Evolutionary conservation across 2,329 filamentous ascomycete genomes (phyloP).

Genomic region (Curvularia sp.): DNA sequence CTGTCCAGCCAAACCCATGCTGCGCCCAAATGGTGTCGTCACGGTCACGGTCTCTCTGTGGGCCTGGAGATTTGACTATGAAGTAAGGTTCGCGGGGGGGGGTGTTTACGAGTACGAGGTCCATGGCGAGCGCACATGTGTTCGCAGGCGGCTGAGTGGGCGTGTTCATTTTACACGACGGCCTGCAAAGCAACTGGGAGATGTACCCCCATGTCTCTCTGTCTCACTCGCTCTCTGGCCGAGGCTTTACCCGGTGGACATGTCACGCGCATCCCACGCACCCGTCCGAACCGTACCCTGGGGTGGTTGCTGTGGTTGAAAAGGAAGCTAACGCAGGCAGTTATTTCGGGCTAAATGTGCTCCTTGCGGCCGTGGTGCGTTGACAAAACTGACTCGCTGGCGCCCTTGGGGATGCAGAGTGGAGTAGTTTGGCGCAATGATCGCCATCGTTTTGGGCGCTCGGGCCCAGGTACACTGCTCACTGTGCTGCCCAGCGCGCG

Average conservation of each 20-base stretch:
- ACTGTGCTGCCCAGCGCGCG: slow-evolving; percentile 13
- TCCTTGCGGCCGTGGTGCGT: slow-evolving; percentile 49
- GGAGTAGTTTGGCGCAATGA: slow-evolving; percentile 20
- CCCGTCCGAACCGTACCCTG: slow-evolving; percentile 8
- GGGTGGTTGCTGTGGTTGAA: slow-evolving; percentile 22
- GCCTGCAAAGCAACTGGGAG: too few relatives aligned
- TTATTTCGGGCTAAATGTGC: slow-evolving; percentile 51
- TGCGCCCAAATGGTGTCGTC: neutral
- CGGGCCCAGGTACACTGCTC: slow-evolving; percentile 21
- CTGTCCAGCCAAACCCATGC: neutral
- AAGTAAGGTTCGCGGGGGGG: neutral
- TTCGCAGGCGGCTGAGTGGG: neutral
- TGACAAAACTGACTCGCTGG: slow-evolving; percentile 34
- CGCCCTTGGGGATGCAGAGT: neutral
- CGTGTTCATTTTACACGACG: too few relatives aligned
- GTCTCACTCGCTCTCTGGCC: neutral
- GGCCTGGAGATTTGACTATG: neutral
- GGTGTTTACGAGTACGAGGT: neutral
- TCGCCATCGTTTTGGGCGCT: slow-evolving; percentile 26
- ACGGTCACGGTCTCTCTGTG: neutral
- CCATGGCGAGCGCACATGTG: neutral
- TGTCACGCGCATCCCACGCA: slow-evolving; percentile 12
- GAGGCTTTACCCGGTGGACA: slow-evolving; percentile 19
- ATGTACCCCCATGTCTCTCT: too few relatives aligned
- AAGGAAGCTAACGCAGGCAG: slow-evolving; percentile 46